Evolutionary conservation across 495 filamentous ascomycete genomes (phyloP).

Genomic region (Lentithecium fluviatile): DNA sequence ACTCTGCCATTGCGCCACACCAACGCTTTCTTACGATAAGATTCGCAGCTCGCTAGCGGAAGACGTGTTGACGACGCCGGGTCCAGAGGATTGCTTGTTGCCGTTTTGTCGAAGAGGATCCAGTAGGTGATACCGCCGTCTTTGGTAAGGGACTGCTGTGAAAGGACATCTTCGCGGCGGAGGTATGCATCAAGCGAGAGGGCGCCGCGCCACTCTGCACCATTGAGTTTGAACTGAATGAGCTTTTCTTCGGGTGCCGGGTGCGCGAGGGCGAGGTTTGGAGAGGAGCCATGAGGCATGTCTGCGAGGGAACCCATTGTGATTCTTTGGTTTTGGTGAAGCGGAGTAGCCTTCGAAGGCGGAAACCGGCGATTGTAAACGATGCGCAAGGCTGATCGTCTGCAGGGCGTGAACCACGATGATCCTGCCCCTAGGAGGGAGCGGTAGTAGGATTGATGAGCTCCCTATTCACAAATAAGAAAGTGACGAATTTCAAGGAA

Average conservation of each 20-base stretch:
- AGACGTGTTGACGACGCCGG: conserved; percentile 45
- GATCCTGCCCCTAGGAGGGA: no score
- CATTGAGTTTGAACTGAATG: conserved; percentile 65
- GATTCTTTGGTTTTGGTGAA: not conserved
- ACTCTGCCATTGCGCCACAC: conserved; percentile 51
- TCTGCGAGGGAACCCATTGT: conserved; percentile 21
- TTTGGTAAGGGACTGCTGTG: conserved; percentile 62
- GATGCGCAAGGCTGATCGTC: not conserved
- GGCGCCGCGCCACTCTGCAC: conserved; percentile 67
- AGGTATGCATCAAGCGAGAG: conserved; percentile 70
- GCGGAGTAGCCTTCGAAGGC: not conserved
- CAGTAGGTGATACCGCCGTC: conserved; percentile 79
- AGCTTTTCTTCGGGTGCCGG: conserved; percentile 66
- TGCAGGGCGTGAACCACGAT: not conserved
- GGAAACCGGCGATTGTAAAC: not conserved
- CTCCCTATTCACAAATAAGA: no score
- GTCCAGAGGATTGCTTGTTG: conserved; percentile 36
- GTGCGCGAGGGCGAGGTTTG: conserved; percentile 63
- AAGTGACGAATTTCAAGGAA: no score
- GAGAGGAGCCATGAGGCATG: conserved; percentile 59
- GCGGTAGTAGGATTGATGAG: no score
- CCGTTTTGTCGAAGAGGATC: conserved; percentile 67
- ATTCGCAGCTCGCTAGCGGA: conserved; percentile 80
- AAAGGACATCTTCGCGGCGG: conserved; percentile 69
- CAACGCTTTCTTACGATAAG: conserved; percentile 72